A percentile compares a stretch with the other conserved stretches of the same genome.
Conservation (phyloP, 768 basidiomycete species). For the Agaricus bisporus region DNA sequence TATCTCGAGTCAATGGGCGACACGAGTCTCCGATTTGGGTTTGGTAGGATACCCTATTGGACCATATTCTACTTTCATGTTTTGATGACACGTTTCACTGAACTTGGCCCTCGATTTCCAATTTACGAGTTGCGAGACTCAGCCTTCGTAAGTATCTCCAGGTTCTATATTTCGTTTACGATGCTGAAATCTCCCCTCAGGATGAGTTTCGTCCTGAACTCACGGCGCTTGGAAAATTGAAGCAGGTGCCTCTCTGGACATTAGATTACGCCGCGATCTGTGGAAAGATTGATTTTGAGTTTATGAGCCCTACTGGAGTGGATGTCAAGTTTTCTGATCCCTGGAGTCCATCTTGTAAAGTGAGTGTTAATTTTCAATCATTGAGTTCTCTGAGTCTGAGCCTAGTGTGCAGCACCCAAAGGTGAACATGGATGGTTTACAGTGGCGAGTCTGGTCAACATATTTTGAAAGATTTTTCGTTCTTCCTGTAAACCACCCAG, state of each 20-base stretch:
- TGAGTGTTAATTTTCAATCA: background rate
- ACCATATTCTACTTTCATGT: too few species aligned
- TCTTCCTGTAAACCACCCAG: too few species aligned
- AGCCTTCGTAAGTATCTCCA: background rate
- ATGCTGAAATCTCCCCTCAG: background rate
- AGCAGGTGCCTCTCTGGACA: background rate
- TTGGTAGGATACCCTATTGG: too few species aligned
- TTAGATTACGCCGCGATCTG: background rate
- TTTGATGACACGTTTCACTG: too few species aligned
- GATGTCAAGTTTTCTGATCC: background rate
- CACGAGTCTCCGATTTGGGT: too few species aligned
- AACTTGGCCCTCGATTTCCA: too few species aligned
- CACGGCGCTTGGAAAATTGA: background rate
- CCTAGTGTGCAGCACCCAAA: too few species aligned
- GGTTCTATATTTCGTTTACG: background rate
- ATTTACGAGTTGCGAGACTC: background rate
- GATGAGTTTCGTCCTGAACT: background rate
- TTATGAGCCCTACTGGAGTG: background rate
- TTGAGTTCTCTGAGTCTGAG: too few species aligned
- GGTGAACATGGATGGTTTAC: too few species aligned
- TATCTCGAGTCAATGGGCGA: too few species aligned
- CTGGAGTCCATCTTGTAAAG: background rate
- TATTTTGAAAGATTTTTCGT: too few species aligned
- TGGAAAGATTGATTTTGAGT: background rate
- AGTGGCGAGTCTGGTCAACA: too few species aligned